phyloP scores from a whole-genome alignment of 148 eudicot genomes.

The Simmondsia chinensis region DNA sequence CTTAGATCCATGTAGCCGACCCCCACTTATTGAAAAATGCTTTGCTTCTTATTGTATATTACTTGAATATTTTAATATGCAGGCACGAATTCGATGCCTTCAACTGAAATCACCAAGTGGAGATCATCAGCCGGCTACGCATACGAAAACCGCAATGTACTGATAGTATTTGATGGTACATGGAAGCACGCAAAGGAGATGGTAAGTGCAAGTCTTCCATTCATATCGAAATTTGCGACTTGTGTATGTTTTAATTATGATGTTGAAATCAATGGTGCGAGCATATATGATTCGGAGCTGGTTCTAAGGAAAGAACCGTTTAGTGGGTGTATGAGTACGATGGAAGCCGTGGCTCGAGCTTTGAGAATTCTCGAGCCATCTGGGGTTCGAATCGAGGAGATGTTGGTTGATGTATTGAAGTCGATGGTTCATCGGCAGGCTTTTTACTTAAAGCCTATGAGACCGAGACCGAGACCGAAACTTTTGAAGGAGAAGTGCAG shows the following conservation, averaged over 20 bases:
- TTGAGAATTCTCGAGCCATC: slow-evolving; percentile 69
- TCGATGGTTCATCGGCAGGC: slow-evolving; percentile 75
- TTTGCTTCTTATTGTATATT: not conserved
- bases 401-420: slow-evolving; percentile 54
- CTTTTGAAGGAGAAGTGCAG: slow-evolving; percentile 27
- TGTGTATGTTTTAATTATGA: slow-evolving; percentile 61
- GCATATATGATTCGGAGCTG: slow-evolving; percentile 74
- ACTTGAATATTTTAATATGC: slow-evolving; percentile 7
- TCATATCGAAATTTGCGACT: slow-evolving; percentile 67
- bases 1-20: not conserved
- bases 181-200: slow-evolving; percentile 99
- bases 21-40: not conserved
- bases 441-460: slow-evolving; percentile 50
- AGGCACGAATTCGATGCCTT: slow-evolving; percentile 57
- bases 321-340: slow-evolving; percentile 90
- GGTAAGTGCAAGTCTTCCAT: slow-evolving; percentile 86
- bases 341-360: slow-evolving; percentile 93
- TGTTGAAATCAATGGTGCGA: slow-evolving; percentile 52
- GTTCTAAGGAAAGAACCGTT: slow-evolving; percentile 84
- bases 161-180: slow-evolving; percentile 90
- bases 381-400: slow-evolving; percentile 58
- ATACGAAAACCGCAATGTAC: slow-evolving; percentile 15
- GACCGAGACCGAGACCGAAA: slow-evolving; percentile 48
- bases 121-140: slow-evolving; percentile 22
- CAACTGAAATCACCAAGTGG: slow-evolving; percentile 38